phyloP scores from a whole-genome alignment of 805 yeast genomes.

The Kazachstania kunashirensis region DNA sequence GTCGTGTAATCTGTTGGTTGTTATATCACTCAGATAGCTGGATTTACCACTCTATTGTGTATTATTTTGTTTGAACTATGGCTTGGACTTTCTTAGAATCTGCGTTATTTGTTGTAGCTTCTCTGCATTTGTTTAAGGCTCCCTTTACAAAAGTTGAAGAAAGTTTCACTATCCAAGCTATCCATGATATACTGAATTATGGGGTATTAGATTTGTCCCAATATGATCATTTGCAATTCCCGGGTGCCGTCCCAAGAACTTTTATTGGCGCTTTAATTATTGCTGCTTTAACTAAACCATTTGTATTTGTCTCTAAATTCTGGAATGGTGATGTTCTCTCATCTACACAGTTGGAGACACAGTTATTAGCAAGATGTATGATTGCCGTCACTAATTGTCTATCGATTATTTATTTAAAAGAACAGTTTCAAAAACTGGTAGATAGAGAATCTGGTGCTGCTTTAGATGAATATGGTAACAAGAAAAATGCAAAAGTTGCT shows the following conservation, averaged over 20 bases:
- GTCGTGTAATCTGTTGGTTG: too few relatives aligned
- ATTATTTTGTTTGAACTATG: conserved; percentile 10
- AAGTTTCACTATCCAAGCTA: conserved; percentile 82
- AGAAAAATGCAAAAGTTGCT: conserved; percentile 8
- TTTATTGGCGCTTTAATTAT: conserved; percentile 62
- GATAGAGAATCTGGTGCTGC: conserved; percentile 6
- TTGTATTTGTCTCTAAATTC: conserved; percentile 11
- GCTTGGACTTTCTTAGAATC: conserved; percentile 23
- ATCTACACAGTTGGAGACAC: conserved; percentile 40
- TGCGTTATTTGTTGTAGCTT: conserved; percentile 37
- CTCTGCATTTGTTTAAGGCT: conserved; percentile 43
- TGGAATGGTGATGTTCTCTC: conserved; percentile 6
- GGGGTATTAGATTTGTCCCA: conserved; percentile 38
- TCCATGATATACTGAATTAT: conserved; percentile 64
- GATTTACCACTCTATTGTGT: too few relatives aligned
- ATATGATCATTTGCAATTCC: conserved; percentile 71
- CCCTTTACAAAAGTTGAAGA: conserved; percentile 93
- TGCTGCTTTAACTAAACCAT: conserved; percentile 37
- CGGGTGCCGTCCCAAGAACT: conserved; percentile 85
- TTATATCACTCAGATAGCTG: too few relatives aligned
- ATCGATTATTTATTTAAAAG: conserved; percentile 43
- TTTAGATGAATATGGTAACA: conserved; percentile 11
- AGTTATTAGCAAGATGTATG: conserved; percentile 45
- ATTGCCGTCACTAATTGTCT: conserved; percentile 55
- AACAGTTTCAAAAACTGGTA: conserved; percentile 26